Evolutionary conservation across 805 yeast species (phyloP), one percentile per base, ranked within the genome.

Genomic region (Diddensiella transvaalensis): DNA sequence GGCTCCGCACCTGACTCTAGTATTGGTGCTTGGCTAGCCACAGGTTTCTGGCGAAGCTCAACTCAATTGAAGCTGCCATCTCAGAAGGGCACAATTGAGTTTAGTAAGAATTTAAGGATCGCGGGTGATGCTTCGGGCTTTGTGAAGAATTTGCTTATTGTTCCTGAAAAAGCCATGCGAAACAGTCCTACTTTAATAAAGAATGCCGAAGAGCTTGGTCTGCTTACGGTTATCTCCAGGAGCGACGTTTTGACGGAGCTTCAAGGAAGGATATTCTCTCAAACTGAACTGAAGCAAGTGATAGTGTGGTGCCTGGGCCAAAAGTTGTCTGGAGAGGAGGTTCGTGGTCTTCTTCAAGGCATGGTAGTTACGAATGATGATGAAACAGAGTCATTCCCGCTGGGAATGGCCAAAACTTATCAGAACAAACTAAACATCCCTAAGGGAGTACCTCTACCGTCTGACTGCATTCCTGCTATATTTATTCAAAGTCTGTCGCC

Each of bases 21-120:
- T 10, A 63, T 69, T 4, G 73, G 73, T 2, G 54, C 56, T 18
- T 57, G 56, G 45, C 54, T 70, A 17, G 57, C 62, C 1, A 44
- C 59, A 3, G 73, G 73, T 2, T 69, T 69, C 48, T 70, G 71
- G 72, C 48, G 54, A 5, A 55, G 63, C 13, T 58, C 65, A 3
- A 37, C 29, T 2, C 44, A 54, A 4, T 57, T 66, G 15, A 15
- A 45, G 1, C 49, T 70, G 4, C 66, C 69, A 2, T 54, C 70
- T 1, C 52, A 60, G 8, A 52, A 56, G 29, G 73, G 72, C 1
- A 26, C 32, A 8, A 51, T 69, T 13, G 41, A 51, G 36, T 57
- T 64, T 3, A 60, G 66, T 3, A 44, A 55, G 2, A 56, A 63
- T 30, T 67, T 59, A 3, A 52, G 69, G 4, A 48, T 65, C 8